A percentile compares a stretch with the other conserved stretches of the same genome.
These are phyloP conservation scores for Kernera saxatilis DNA, from an alignment of 345 rosid genomes.

Conservation along the genomic window DNA sequence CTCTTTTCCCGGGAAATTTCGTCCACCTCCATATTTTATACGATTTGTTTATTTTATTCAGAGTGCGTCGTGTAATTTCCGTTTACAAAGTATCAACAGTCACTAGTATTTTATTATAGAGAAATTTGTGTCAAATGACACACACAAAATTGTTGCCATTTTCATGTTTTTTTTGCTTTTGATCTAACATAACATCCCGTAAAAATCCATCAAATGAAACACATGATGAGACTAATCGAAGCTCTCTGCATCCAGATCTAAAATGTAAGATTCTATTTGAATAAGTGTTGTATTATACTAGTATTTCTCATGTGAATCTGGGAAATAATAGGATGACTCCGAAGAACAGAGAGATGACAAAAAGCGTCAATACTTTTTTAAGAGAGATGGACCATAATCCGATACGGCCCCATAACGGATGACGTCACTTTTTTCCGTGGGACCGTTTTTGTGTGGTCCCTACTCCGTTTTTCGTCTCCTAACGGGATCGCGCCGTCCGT, in stretches of 20 bases:
- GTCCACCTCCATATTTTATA: constrained; percentile 2
- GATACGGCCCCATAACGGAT: constrained; percentile 1
- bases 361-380: constrained; percentile 26
- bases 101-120: no score
- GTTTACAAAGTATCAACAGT: neutral
- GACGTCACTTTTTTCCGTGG: neutral
- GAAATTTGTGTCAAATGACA: no score
- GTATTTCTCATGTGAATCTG: constrained; percentile 21
- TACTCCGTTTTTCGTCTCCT: constrained; percentile 17
- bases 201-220: no score
- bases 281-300: neutral
- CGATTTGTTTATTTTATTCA: neutral
- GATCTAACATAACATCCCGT: no score
- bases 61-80: neutral
- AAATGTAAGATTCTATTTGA: neutral
- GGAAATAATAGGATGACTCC: neutral
- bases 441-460: constrained; percentile 13
- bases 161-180: no score
- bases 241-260: neutral
- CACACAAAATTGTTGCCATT: no score
- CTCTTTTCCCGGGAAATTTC: constrained; percentile 22
- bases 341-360: constrained; percentile 33
- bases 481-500: constrained; percentile 23
- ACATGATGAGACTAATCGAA: neutral
- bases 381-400: constrained; percentile 18